These are phyloP conservation scores for Pontederia paniculata DNA, from an alignment of 176 grass and related monocot genomes.

Conservation along the genomic window DNA sequence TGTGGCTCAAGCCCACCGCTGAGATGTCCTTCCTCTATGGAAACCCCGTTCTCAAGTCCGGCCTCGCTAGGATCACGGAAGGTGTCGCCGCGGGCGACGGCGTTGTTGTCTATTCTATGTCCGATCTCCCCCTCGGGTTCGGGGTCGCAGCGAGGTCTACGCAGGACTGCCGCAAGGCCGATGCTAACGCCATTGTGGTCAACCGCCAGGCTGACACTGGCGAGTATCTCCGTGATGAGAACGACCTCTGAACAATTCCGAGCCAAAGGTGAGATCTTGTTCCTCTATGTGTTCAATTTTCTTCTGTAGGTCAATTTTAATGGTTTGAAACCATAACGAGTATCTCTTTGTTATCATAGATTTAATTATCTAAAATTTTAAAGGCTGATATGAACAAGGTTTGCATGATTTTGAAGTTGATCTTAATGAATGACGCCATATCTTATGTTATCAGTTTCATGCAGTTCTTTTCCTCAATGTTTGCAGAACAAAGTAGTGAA, in stretches of 20 bases:
- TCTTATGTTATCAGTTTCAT: too few species aligned
- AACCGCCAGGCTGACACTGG: slow-evolving; percentile 63
- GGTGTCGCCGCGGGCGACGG: slow-evolving; percentile 62
- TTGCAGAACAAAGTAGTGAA: too few species aligned
- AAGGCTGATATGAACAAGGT: too few species aligned
- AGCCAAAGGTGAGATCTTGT: too few species aligned
- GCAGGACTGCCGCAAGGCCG: slow-evolving; percentile 77
- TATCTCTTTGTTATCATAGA: too few species aligned
- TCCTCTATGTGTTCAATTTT: too few species aligned
- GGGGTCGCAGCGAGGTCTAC: slow-evolving; percentile 53
- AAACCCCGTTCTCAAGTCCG: slow-evolving; percentile 76
- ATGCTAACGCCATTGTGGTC: slow-evolving; percentile 63
- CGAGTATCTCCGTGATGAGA: slow-evolving; percentile 72
- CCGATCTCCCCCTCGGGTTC: slow-evolving; percentile 71
- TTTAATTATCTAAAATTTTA: too few species aligned
- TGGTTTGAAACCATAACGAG: too few species aligned
- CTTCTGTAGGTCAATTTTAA: too few species aligned
- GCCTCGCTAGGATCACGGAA: slow-evolving; percentile 79
- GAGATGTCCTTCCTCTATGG: slow-evolving; percentile 83
- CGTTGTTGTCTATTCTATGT: slow-evolving; percentile 74
- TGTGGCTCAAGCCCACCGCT: slow-evolving; percentile 81
- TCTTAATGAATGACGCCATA: too few species aligned
- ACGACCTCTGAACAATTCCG: slow-evolving; percentile 29
- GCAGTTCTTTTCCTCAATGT: too few species aligned
- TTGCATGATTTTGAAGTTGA: too few species aligned